Conservation (phyloP, 345 rosid species). For the Eucalyptus marginata region DNA sequence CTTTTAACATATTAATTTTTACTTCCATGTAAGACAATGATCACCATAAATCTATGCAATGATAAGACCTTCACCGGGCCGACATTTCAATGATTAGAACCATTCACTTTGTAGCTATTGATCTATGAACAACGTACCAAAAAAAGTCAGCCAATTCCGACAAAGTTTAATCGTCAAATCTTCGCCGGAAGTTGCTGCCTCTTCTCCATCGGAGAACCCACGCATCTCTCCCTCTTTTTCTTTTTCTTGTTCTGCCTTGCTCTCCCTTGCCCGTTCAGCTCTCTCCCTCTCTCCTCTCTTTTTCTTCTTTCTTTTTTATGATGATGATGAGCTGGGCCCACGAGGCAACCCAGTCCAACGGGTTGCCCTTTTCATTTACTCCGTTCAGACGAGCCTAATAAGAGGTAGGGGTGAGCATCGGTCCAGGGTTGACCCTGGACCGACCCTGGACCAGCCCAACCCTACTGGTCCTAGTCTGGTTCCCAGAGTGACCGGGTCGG, state of each 20-base stretch:
- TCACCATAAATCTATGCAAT: background rate
- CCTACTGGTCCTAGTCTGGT: too few species aligned
- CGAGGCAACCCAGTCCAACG: background rate
- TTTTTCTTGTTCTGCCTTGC: background rate
- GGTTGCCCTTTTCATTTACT: background rate
- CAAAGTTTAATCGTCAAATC: background rate
- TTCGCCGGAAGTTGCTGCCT: background rate
- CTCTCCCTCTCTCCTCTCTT: background rate
- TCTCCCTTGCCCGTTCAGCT: background rate
- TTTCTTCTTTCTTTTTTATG: background rate
- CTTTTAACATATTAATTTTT: too few species aligned
- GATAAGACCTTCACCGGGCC: background rate
- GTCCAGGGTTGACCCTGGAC: too few species aligned
- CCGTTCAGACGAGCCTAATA: too few species aligned
- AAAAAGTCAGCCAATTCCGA: background rate
- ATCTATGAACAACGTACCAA: background rate
- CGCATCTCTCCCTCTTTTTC: background rate
- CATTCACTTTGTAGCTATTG: background rate
- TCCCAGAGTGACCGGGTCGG: too few species aligned
- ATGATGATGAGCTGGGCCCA: background rate
- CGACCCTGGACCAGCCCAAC: too few species aligned
- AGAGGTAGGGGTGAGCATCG: too few species aligned
- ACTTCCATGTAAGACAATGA: background rate
- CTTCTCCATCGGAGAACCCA: background rate
- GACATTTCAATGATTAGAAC: background rate